Evolutionary conservation across 139 green algal species (phyloP), one percentile per base, ranked within the genome.

Genomic region (Chlamydomonas schloesseri): DNA sequence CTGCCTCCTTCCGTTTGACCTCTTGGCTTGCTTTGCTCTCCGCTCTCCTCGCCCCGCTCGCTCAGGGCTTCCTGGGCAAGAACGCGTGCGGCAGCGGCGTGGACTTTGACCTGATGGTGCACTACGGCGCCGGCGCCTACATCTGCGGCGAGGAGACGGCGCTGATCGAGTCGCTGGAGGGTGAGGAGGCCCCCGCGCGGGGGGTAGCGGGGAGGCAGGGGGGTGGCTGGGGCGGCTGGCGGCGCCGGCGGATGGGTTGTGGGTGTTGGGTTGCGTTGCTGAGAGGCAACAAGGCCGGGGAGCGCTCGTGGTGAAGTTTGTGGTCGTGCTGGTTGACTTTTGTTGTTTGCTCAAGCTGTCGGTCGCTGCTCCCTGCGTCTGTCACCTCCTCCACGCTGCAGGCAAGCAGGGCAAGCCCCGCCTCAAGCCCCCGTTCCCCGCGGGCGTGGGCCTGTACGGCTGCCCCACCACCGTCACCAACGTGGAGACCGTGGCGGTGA

Each of bases 111-210:
- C 74, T 99, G 24, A 95, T 92, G 79, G 62, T 99, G 55, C 96
- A 99, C 92, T 98, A 95, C 88, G 98, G 98, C 17, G 98, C 97
- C 17, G 98, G 98, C 28, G 98, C 98, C 5, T 99, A 99, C 94
- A 99, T 99, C 89, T 99, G 98, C 84, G 98, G 97, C 31, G 98
- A 99, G 92, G 98, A 99, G 93, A 99, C 98, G 2, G 98, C 98
- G 23, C 93, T 99, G 42, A 97, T 99, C 70, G 98, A 99, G 93
- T 96, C 90, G 0, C 83, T 99, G 69, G 98, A 99, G 92, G 98
- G 98, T 81, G 98, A 98, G 95, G 67, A 4, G 1, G 67, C 55
- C 55, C 9, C 55, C 50, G 50, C 15, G 57, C 15, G 11, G 60
- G 23, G 21, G 17, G 23, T 67, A 8, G 2, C 1, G 60, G 8